Evolutionary conservation across 257 asterid species (phyloP).

Genomic region (Solanum virginianum): DNA sequence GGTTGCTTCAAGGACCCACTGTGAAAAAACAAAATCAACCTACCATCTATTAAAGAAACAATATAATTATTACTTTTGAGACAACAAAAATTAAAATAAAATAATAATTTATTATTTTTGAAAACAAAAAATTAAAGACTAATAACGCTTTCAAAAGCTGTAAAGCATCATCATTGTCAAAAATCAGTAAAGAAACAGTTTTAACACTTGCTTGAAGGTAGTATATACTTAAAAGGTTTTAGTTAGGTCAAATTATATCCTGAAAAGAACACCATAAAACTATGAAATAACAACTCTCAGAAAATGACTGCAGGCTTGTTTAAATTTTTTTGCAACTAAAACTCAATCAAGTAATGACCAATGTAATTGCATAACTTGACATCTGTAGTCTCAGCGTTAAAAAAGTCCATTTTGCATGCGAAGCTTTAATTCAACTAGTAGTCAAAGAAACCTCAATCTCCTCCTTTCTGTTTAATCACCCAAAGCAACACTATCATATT

Average conservation of each 20-base stretch:
- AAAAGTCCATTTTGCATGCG: background rate
- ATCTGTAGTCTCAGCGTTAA: background rate
- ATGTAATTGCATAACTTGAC: background rate
- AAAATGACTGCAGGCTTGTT: background rate
- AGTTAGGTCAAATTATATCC: background rate
- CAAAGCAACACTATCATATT: background rate
- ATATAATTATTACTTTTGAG: no score
- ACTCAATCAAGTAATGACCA: background rate
- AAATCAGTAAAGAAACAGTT: background rate
- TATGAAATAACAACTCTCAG: background rate
- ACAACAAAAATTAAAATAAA: no score
- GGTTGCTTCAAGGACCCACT: no score
- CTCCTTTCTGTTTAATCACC: background rate
- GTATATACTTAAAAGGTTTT: background rate
- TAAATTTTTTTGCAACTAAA: background rate
- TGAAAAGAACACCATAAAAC: background rate
- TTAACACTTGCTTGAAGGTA: background rate
- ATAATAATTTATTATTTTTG: no score
- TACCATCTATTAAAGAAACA: no score
- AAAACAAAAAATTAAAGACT: no score
- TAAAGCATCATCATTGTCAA: background rate
- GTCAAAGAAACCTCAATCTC: background rate
- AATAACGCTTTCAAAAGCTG: background rate
- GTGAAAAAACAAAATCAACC: no score
- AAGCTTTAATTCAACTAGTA: background rate